Conservation (phyloP, 2,329 filamentous ascomycete species). For the Ophiognomonia clavigignenti-juglandacearum region DNA sequence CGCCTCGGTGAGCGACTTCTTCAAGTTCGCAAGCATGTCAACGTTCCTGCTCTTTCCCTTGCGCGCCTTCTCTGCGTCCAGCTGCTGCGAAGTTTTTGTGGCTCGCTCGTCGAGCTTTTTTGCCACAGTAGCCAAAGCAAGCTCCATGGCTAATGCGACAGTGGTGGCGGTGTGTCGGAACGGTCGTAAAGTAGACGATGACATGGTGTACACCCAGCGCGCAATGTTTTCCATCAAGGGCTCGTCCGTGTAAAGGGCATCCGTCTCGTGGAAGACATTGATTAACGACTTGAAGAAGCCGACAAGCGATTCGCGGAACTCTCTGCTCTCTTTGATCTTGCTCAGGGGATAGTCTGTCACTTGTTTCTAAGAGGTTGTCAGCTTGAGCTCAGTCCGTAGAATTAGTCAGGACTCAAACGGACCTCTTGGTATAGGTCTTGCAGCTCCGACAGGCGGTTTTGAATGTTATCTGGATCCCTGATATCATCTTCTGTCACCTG, state of each 20-base stretch:
- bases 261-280: constrained; percentile 74
- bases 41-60: constrained; percentile 72
- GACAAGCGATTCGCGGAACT: constrained; percentile 73
- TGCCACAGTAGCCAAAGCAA: constrained; percentile 55
- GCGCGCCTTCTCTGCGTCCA: constrained; percentile 67
- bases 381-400: constrained; percentile 1
- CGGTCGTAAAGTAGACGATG: constrained; percentile 78
- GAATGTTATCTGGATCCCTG: constrained; percentile 81
- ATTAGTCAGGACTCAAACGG: constrained; percentile 25
- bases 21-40: constrained; percentile 66
- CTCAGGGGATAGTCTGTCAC: constrained; percentile 89
- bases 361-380: constrained; percentile 48
- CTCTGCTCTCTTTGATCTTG: constrained; percentile 67
- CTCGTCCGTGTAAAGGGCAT: constrained; percentile 70
- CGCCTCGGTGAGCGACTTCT: constrained; percentile 66
- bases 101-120: constrained; percentile 50
- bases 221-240: constrained; percentile 83
- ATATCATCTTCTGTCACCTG: constrained; percentile 79
- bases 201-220: constrained; percentile 87
- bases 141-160: constrained; percentile 74
- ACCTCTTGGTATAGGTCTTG: constrained; percentile 83
- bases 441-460: constrained; percentile 74
- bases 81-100: constrained; percentile 71
- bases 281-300: constrained; percentile 77
- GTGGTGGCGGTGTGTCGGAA: constrained; percentile 94